Evolutionary conservation across 164 flowering plant species (phyloP), one percentile per base, ranked within the genome.

Genomic region (Magnolia changhungtana): DNA sequence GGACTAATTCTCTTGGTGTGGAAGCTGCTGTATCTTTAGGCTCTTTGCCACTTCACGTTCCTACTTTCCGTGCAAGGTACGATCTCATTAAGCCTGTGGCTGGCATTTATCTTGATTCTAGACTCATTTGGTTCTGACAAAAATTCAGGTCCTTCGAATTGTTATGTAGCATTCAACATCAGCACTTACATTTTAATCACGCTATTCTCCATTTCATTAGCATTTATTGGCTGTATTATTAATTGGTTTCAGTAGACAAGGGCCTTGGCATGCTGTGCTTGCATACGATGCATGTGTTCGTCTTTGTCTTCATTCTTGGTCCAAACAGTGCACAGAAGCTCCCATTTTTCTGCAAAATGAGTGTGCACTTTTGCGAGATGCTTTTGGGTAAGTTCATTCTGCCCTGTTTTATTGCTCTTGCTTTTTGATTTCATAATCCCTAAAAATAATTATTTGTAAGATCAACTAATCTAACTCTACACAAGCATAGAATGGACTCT

Each of bases 241-340:
- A 45, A 10, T 58, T 76, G 73, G 24, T 67, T 73, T 50, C 92
- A 95, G 98, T 76, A 88, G 90, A 20, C 89, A 83, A 52, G 97
- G 98, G 74, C 94, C 98, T 16, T 95, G 98, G 98, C 90, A 86
- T 85, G 82, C 91, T 67, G 92, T 93, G 67, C 76, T 95, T 78
- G 86, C 98, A n/a, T 95, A 95, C 81, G 98, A 95, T 80, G 97
- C 97, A 49, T 93, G 98, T 81, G 97, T 95, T 29, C 92, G 98
- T n/a, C 91, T 95, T 67, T 95, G 98, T 79, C 96, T 95, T 83
- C 89, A 95, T 87, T 90, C 96, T 59, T 95, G 97, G 97, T 95
- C 97, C 14, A 86, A 84, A 82, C 92, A 95, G 68, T 89, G 90
- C 81, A 78, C 80, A 87, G 97, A 95, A 79, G 97, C 98, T 65